Evolutionary conservation across 371 early-diverging fungal species (phyloP), one percentile per base, ranked within the genome.

Genomic region (Mucor velutinosus): DNA sequence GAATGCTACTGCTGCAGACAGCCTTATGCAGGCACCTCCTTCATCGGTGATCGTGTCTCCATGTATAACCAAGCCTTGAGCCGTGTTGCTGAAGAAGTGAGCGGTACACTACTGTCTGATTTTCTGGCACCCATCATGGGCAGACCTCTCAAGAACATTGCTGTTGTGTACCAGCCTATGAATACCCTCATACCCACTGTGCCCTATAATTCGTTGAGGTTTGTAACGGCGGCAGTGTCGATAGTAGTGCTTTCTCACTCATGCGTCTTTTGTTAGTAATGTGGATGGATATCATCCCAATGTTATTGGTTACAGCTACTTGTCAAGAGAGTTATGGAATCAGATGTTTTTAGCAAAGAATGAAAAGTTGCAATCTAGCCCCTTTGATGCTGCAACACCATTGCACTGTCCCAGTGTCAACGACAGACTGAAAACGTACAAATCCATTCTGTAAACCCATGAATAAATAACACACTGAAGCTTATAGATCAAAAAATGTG

Each of bases 251-350:
- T 19, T 4, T 45, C 6, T 10, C n/a, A 19, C 12, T 51, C 7
- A 35, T 21, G 17, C 12, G 32, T 21, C n/a, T n/a, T n/a, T 12
- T 11, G 11, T 29, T 63, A 79, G 80, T 68, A 77, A 79, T 45
- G 39, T 76, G 19, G 79, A 79, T 47, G 79, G 76, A 7, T 79
- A 66, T 51, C 79, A 79, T 68, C 79, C 76, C 0, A 77, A 79
- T 67, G 19, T 58, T 0, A 23, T 58, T 14, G 73, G 65, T n/a
- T 69, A 75, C 7, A 58, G 35, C 14, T 79, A 69, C 41, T 61
- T 77, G 32, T 71, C 77, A 51, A 79, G 58, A 43, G 37, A 35
- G 4, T 33, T 70, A 10, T 70, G 71, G 71, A 65, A 62, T 62
- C 66, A 74, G 66, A 65, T 66, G 53, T 71, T 57, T 60, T 17